A percentile compares a stretch with the other conserved stretches of the same genome.
Conservation (phyloP, 192 early-diverging fungal species). For the Podochytrium sp. region DNA sequence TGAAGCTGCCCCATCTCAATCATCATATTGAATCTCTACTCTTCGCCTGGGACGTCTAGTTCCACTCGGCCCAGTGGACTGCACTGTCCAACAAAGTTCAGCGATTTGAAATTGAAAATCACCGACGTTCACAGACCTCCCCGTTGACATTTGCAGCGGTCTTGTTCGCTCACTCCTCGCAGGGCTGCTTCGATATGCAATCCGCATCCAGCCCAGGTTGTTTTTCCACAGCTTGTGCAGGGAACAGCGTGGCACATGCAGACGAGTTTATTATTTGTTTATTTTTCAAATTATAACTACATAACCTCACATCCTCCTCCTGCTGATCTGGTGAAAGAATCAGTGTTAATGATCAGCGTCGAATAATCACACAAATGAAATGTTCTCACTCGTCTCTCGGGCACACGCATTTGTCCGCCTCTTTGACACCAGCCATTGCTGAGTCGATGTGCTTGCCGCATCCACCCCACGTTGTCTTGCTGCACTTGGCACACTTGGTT, state of each 20-base stretch:
- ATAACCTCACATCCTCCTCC: too few species aligned
- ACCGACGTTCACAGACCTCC: too few species aligned
- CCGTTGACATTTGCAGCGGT: conserved; percentile 23
- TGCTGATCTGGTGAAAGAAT: too few species aligned
- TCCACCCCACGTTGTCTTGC: conserved; percentile 36
- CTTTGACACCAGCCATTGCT: conserved; percentile 31
- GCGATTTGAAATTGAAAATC: too few species aligned
- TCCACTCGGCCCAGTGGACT: too few species aligned
- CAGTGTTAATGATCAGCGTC: too few species aligned
- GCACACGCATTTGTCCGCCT: conserved; percentile 28
- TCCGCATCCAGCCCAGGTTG: conserved; percentile 32
- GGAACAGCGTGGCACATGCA: conserved; percentile 21
- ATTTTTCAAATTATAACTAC: too few species aligned
- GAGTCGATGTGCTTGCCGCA: conserved; percentile 37
- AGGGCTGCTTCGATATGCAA: conserved; percentile 22
- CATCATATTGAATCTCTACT: too few species aligned
- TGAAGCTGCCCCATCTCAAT: too few species aligned
- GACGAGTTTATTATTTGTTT: too few species aligned
- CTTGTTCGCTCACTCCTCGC: not conserved
- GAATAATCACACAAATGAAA: not conserved
- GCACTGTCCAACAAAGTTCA: too few species aligned
- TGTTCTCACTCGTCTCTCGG: conserved; percentile 3
- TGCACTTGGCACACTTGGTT: conserved; percentile 26
- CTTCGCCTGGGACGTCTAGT: too few species aligned
- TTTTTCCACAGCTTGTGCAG: conserved; percentile 21